Percentiles rank a stretch among this genome's conserved stretches.
Conservation (phyloP, 257 asterid species). For the Ilex aquifolium region DNA sequence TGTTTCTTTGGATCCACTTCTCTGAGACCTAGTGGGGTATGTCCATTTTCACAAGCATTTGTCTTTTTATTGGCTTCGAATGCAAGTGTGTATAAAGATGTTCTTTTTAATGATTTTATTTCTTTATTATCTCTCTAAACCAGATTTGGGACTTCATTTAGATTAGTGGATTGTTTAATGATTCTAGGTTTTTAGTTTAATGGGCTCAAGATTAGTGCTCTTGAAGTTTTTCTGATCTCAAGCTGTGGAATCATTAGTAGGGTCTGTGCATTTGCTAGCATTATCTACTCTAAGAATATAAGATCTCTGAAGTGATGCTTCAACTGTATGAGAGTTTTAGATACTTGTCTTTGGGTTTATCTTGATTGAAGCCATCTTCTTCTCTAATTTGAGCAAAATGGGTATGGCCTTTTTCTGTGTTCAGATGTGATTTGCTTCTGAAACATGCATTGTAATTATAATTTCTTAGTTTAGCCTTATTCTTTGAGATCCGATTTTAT, state of each 20-base stretch:
- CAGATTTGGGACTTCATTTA: constrained; percentile 1
- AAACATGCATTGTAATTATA: background rate
- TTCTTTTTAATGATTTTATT: constrained; percentile 19
- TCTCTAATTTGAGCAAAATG: constrained; percentile 26
- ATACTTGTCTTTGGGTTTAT: constrained; percentile 22
- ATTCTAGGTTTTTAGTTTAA: constrained; percentile 10
- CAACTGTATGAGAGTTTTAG: constrained; percentile 12
- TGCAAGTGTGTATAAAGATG: constrained; percentile 41
- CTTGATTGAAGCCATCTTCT: constrained; percentile 16
- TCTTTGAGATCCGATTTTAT: constrained; percentile 32
- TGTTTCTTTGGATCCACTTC: constrained; percentile 46
- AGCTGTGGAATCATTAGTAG: constrained; percentile 13
- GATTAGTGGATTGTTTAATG: constrained; percentile 18
- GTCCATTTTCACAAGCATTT: constrained; percentile 17
- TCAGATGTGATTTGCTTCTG: background rate
- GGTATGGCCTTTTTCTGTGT: constrained; percentile 23
- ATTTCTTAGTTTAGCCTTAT: constrained; percentile 9
- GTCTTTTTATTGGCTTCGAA: constrained; percentile 32
- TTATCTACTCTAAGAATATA: constrained; percentile 13
- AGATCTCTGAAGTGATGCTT: constrained; percentile 26
- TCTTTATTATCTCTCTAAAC: constrained; percentile 14
- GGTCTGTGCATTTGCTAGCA: constrained; percentile 28
- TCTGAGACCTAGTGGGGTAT: constrained; percentile 39
- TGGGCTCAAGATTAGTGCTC: constrained; percentile 22
- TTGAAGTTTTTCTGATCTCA: constrained; percentile 3